Evolutionary conservation across 192 early-diverging fungal species (phyloP).

Genomic region (Backusella macrospora): DNA sequence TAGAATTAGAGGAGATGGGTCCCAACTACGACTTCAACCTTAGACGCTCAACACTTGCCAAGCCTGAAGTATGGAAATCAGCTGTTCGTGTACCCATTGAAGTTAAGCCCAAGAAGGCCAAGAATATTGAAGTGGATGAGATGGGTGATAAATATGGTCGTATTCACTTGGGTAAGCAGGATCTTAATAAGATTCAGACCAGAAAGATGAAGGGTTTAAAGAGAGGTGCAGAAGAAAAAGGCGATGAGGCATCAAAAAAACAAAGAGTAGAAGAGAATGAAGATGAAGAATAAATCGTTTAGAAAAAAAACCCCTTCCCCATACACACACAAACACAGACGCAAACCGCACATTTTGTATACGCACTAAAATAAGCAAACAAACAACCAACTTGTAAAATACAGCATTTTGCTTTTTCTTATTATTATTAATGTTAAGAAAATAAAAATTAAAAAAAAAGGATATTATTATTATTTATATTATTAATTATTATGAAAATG

Average conservation of each 20-base stretch:
- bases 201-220: conserved; percentile 97
- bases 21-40: conserved; percentile 82
- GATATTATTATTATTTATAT: conserved; percentile 7
- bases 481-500: background rate
- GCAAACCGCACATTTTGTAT: background rate
- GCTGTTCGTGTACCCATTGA: conserved; percentile 87
- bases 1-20: conserved; percentile 95
- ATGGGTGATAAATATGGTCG: conserved; percentile 91
- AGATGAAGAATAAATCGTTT: background rate
- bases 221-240: conserved; percentile 40
- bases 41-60: conserved; percentile 72
- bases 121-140: conserved; percentile 90
- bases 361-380: background rate
- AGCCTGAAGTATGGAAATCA: conserved; percentile 81
- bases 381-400: conserved; percentile 11
- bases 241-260: conserved; percentile 21
- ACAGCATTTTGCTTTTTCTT: conserved; percentile 6
- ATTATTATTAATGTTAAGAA: background rate
- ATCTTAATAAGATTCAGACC: conserved; percentile 91
- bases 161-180: conserved; percentile 91
- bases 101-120: conserved; percentile 82
- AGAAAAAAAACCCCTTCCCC: background rate
- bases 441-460: background rate
- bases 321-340: background rate
- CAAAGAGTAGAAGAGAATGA: conserved; percentile 9